phyloP scores from a whole-genome alignment of 2,329 filamentous ascomycete genomes.

The Alternaria alternata region DNA sequence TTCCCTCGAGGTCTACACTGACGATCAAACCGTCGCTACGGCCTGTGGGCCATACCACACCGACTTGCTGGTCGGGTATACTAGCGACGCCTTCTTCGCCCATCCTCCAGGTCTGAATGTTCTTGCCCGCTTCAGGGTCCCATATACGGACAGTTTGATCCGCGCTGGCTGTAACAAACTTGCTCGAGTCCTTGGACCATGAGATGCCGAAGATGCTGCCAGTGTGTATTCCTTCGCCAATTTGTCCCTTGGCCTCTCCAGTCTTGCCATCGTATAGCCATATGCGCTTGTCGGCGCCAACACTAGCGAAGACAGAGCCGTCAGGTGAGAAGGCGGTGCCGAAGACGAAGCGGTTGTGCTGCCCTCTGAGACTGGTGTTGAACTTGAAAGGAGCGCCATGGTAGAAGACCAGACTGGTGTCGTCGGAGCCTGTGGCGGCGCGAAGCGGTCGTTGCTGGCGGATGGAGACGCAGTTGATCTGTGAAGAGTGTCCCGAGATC shows the following conservation, averaged over 20 bases:
- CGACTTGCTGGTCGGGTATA: slow-evolving; percentile 88
- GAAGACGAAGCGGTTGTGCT: slow-evolving; percentile 90
- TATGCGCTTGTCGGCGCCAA: slow-evolving; percentile 90
- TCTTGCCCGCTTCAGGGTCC: slow-evolving; percentile 83
- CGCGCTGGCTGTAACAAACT: slow-evolving; percentile 88
- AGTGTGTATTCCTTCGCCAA: slow-evolving; percentile 85
- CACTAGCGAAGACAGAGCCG: slow-evolving; percentile 80
- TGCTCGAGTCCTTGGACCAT: slow-evolving; percentile 86
- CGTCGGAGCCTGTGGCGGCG: slow-evolving; percentile 90
- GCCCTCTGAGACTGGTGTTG: slow-evolving; percentile 77
- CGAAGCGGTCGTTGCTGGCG: slow-evolving; percentile 88
- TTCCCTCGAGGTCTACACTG: slow-evolving; percentile 85
- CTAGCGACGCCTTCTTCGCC: slow-evolving; percentile 76
- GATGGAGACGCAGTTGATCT: slow-evolving; percentile 90
- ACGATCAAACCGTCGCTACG: slow-evolving; percentile 87
- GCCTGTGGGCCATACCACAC: slow-evolving; percentile 86
- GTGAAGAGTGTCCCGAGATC: slow-evolving; percentile 87
- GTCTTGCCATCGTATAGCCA: slow-evolving; percentile 98
- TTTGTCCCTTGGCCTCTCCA: slow-evolving; percentile 78
- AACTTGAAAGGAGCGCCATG: slow-evolving; percentile 97
- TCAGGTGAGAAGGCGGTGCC: slow-evolving; percentile 90
- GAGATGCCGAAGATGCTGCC: slow-evolving; percentile 93
- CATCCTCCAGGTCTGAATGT: slow-evolving; percentile 83
- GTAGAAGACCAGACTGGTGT: slow-evolving; percentile 88
- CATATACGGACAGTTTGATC: slow-evolving; percentile 95